Percentiles rank a stretch among this genome's conserved stretches.
These are phyloP conservation scores for Neocucurbitaria cava DNA, from an alignment of 2,329 filamentous ascomycete species.

Conservation along the genomic window DNA sequence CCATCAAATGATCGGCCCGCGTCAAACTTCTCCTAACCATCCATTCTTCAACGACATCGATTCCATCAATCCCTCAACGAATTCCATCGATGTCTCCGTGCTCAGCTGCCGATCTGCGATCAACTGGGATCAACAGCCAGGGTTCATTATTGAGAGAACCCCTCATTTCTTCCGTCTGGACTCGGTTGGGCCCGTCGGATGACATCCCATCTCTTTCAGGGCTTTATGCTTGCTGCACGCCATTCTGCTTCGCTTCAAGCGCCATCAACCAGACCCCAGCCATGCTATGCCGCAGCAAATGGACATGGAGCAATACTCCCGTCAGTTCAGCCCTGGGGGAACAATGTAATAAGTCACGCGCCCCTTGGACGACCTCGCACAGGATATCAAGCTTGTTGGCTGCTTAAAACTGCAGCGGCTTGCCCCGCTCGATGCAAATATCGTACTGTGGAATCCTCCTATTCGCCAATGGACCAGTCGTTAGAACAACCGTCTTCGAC, in stretches of 20 bases:
- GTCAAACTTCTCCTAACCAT: conserved; percentile 37
- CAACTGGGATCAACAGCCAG: conserved; percentile 19
- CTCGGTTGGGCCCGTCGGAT: conserved; percentile 35
- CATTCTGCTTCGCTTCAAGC: conserved; percentile 46
- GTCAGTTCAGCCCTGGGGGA: conserved; percentile 25
- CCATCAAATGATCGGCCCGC: conserved; percentile 41
- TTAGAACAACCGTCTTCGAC: conserved; percentile 14
- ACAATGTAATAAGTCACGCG: conserved; percentile 40
- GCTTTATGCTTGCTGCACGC: conserved; percentile 45
- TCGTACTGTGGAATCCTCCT: conserved; percentile 17
- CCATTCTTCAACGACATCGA: conserved; percentile 31
- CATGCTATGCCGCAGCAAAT: conserved; percentile 29
- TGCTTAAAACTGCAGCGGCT: conserved; percentile 19
- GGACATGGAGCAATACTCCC: conserved; percentile 22
- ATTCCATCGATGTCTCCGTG: conserved; percentile 19
- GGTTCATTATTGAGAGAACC: conserved; percentile 28
- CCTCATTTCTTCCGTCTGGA: conserved; percentile 35
- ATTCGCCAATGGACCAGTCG: conserved; percentile 21
- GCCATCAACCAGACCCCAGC: conserved; percentile 37
- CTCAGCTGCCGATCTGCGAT: conserved; percentile 27
- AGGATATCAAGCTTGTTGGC: conserved; percentile 28
- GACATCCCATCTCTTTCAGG: conserved; percentile 30
- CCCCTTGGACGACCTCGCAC: conserved; percentile 30
- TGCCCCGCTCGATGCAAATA: conserved; percentile 19
- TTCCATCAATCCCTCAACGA: conserved; percentile 30